Percentiles rank a stretch among this genome's conserved stretches.
These are phyloP conservation scores for Scleroderma bovista DNA, from an alignment of 768 basidiomycete species.

Conservation along the genomic window DNA sequence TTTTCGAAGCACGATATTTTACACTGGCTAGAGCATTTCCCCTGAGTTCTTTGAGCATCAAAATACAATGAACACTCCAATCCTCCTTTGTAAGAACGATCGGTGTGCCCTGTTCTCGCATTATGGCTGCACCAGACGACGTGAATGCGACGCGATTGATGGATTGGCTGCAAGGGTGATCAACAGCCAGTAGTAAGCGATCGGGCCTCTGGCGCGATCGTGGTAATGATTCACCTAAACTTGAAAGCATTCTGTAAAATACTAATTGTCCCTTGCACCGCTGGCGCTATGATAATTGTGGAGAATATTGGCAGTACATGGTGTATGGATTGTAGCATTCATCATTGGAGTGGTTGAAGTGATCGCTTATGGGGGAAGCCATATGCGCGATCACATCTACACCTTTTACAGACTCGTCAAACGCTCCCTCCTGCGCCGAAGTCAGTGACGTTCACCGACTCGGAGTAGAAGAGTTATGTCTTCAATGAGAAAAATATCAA, in stretches of 20 bases:
- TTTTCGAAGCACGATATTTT: constrained; percentile 67
- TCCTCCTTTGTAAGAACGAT: constrained; percentile 41
- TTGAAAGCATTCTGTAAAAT: constrained; percentile 56
- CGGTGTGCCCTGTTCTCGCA: constrained; percentile 21
- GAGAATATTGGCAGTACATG: neutral
- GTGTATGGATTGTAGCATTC: neutral
- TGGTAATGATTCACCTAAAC: constrained; percentile 35
- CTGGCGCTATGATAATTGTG: constrained; percentile 63
- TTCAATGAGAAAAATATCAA: constrained; percentile 61
- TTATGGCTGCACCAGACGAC: constrained; percentile 51
- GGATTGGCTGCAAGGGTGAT: constrained; percentile 8
- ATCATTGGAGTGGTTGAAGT: constrained; percentile 39
- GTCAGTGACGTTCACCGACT: neutral
- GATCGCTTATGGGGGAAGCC: constrained; percentile 54
- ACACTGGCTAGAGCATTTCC: constrained; percentile 17
- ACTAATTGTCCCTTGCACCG: constrained; percentile 62
- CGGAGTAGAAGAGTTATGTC: constrained; percentile 45
- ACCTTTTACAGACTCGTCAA: constrained; percentile 74
- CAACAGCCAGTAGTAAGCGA: neutral
- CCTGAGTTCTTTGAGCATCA: constrained; percentile 30
- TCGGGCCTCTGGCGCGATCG: neutral
- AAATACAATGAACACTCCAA: constrained; percentile 68
- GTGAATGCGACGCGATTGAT: constrained; percentile 60
- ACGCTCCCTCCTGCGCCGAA: constrained; percentile 49
- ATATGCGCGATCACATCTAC: constrained; percentile 69